phyloP scores from a whole-genome alignment of 805 yeast species.

The Kazachstania africana region DNA sequence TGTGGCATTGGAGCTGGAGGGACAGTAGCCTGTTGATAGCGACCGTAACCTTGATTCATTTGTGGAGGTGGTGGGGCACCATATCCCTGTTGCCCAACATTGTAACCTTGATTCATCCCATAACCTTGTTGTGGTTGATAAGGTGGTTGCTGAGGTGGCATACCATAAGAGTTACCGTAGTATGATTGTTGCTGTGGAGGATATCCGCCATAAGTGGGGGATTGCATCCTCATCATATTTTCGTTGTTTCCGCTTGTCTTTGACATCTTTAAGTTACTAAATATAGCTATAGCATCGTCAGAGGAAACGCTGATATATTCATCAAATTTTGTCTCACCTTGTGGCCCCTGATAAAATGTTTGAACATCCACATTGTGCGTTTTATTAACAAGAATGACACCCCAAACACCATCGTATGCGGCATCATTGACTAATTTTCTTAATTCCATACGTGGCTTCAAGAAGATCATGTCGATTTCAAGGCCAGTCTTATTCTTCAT shows the following conservation, averaged over 20 bases:
- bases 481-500: conserved; percentile 31
- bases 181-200: conserved; percentile 6
- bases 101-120: conserved; percentile 1
- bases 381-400: conserved; percentile 53
- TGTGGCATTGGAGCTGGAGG: conserved; percentile 10
- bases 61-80: conserved; percentile 8
- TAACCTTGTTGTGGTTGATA: conserved; percentile 7
- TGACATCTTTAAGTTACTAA: conserved; percentile 21
- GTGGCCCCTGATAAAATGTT: conserved; percentile 54
- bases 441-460: conserved; percentile 32
- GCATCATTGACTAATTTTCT: conserved; percentile 54
- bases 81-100: conserved; percentile 8
- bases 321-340: conserved; percentile 71
- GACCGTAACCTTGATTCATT: conserved; percentile 9
- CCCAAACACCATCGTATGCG: conserved; percentile 68
- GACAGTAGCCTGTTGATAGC: conserved; percentile 9
- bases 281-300: conserved; percentile 45
- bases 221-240: conserved; percentile 1
- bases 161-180: conserved; percentile 3
- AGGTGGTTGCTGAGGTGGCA: conserved; percentile 8
- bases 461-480: conserved; percentile 31
- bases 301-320: conserved; percentile 65
- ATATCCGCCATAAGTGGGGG: conserved; percentile 2
- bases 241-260: conserved; percentile 8
- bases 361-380: conserved; percentile 52